Evolutionary conservation across 2,329 filamentous ascomycete genomes (phyloP), one percentile per base, ranked within the genome.

Genomic region (Bipolaris victoriae): DNA sequence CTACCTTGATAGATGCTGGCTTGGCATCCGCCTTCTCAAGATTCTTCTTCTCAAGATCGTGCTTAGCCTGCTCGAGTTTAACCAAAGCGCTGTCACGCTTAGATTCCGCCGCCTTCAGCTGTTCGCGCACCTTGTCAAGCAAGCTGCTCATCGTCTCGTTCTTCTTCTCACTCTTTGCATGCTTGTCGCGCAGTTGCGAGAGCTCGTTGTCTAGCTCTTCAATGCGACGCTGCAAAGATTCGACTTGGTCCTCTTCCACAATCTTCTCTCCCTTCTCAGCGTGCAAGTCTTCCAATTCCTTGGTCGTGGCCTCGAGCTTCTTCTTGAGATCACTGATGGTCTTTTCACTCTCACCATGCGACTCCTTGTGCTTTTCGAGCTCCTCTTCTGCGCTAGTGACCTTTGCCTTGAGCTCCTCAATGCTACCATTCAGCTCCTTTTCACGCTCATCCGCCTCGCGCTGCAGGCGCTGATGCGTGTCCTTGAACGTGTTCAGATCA

Each of bases 401-500:
- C 53, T 64, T 71, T 43, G 65, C 66, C 59, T 69, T 73, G 43
- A 72, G 65, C 7, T 69, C 72, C 1, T 56, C 52, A 37, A 75
- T 63, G 5, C 54, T 69, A 18, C 57, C 48, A 43, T 73, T 65
- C 13, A 77, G 67, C 45, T 64, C 63, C 49, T 72, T 67, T 40
- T 73, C 63, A 3, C 69, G 70, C 29, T 73, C 70, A 4, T 67
- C 58, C 0, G 70, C 65, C 16, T 78, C 75, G 44, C 62, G 67
- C 36, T 75, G 67, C 9, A 73, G 57, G 6, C 68, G 81, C 24
- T 83, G 80, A 59, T 82, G 83, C 24, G 75, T 77, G 20, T 87
- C 84, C 36, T 80, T 81, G 61, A 86, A 68, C 10, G 78, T 78
- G 47, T 83, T 82, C 6, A 92, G 78, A 65, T 91, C 87, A 11